Base-by-base conservation (phyloP, 306 rosid species). In the Vicia villosa region DNA sequence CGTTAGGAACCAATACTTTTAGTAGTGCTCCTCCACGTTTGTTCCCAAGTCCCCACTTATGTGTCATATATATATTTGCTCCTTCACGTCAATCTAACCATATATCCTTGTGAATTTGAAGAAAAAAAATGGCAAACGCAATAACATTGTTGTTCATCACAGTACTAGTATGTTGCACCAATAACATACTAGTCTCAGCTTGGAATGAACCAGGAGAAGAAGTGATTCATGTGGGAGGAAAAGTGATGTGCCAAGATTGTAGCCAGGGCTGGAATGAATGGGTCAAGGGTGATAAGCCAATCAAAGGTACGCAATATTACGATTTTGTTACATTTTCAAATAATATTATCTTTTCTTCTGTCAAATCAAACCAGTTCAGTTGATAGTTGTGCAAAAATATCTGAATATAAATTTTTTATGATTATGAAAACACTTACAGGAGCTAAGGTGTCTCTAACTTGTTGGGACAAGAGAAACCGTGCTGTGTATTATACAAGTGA, bases 191-290 rank as follows among this genome's bases (percentile, higher is more conserved):
- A 12, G 86, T 43, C 40, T 57, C 56, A 42, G 88, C 75, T 32
- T 34, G 63, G 28, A 51, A 56, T 14, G 76, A 79, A 45, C 6
- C 74, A 34, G 71, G 66, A 22, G 63, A 22, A 19, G 67, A 22
- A 70, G 80, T 63, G 9, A 69, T 86, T 15, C 84, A 82, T 46
- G 84, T 87, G 2, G 86, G 63, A 20, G 98, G 98, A 21, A 89
- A 83, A 78, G 96, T 92, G 30, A 14, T 87, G 46, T 92, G 98
- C 86, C 98, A 89, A 63, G 98, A 89, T 74, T 92, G 98, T 74
- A 83, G 84, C 19, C 80, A 80, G 43, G 96, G 83, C 19, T 92
- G 91, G 91, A 82, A 88, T 7, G 77, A 87, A 32, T 92, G 96
- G 96, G 71, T 80, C 57, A 51, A 65, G 7, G 91, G 88, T 28